phyloP scores from a whole-genome alignment of 192 early-diverging fungal genomes.

The Backusella sp. region DNA sequence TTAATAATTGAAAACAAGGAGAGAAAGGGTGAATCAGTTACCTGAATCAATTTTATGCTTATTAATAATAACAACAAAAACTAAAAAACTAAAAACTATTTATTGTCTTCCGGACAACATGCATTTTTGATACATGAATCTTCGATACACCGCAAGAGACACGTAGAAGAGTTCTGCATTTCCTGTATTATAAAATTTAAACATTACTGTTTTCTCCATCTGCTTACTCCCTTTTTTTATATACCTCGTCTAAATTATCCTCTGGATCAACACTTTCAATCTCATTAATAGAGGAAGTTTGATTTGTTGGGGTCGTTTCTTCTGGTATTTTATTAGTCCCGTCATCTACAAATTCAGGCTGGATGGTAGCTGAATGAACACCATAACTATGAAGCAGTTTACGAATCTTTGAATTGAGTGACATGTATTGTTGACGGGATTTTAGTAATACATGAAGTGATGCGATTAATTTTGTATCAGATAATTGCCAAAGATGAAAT shows the following conservation, averaged over 20 bases:
- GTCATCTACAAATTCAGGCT: constrained; percentile 81
- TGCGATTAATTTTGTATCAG: constrained; percentile 77
- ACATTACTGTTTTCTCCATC: neutral
- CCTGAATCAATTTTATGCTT: neutral
- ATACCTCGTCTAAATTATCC: constrained; percentile 3
- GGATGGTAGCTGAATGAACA: constrained; percentile 87
- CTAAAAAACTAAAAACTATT: neutral
- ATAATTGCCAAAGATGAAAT: constrained; percentile 91
- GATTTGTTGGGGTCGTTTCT: neutral
- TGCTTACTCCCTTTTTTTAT: neutral
- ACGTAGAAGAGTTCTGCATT: constrained; percentile 4
- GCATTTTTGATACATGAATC: constrained; percentile 36
- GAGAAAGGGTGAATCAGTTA: too few relatives aligned
- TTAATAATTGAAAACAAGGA: neutral
- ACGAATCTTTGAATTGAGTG: constrained; percentile 70
- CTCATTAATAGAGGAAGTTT: neutral
- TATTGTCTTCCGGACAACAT: constrained; percentile 32
- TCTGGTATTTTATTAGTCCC: neutral
- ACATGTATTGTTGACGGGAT: constrained; percentile 66
- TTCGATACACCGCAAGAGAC: constrained; percentile 31
- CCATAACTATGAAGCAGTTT: constrained; percentile 74
- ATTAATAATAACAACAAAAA: neutral
- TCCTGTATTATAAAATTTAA: neutral
- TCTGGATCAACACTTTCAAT: neutral
- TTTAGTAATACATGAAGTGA: constrained; percentile 78